A percentile compares a stretch with the other conserved stretches of the same genome.
Conservation (phyloP, 495 filamentous ascomycete species). For the Penicillium bovifimosum region DNA sequence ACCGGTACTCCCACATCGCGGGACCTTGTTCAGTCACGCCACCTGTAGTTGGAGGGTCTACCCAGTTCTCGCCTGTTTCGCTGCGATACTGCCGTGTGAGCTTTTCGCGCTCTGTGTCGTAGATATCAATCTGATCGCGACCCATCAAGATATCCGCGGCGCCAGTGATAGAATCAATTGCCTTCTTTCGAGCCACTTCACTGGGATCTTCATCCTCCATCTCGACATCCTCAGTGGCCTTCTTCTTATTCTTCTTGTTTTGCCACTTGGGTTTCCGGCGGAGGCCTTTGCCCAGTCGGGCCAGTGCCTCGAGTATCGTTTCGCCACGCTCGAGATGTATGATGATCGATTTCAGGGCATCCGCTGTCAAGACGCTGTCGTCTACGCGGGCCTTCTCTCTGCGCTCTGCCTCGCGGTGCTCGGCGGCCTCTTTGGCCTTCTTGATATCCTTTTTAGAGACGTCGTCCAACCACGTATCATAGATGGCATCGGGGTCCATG, state of each 20-base stretch:
- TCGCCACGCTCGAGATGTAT: slow-evolving; percentile 71
- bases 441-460: slow-evolving; percentile 90
- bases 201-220: slow-evolving; percentile 79
- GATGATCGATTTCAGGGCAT: slow-evolving; percentile 69
- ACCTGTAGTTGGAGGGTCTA: slow-evolving; percentile 48
- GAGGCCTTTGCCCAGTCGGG: slow-evolving; percentile 66
- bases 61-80: slow-evolving; percentile 90
- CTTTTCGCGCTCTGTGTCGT: slow-evolving; percentile 81
- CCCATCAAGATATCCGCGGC: slow-evolving; percentile 81
- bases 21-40: slow-evolving; percentile 24
- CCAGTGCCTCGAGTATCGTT: slow-evolving; percentile 83
- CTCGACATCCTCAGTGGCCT: slow-evolving; percentile 44
- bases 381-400: slow-evolving; percentile 62
- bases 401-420: slow-evolving; percentile 74
- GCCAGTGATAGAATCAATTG: slow-evolving; percentile 77
- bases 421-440: slow-evolving; percentile 78
- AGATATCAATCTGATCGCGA: slow-evolving; percentile 78
- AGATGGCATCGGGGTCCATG: slow-evolving; percentile 77
- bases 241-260: slow-evolving; percentile 52
- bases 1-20: slow-evolving; percentile 83
- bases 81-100: slow-evolving; percentile 74
- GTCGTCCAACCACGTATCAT: slow-evolving; percentile 90
- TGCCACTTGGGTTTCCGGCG: slow-evolving; percentile 58
- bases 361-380: slow-evolving; percentile 68
- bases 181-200: slow-evolving; percentile 60